Percentiles rank a stretch among this genome's conserved stretches.
Evolutionary conservation across 139 green algal genomes (phyloP).

Genomic region (Coelastrella sp.): DNA sequence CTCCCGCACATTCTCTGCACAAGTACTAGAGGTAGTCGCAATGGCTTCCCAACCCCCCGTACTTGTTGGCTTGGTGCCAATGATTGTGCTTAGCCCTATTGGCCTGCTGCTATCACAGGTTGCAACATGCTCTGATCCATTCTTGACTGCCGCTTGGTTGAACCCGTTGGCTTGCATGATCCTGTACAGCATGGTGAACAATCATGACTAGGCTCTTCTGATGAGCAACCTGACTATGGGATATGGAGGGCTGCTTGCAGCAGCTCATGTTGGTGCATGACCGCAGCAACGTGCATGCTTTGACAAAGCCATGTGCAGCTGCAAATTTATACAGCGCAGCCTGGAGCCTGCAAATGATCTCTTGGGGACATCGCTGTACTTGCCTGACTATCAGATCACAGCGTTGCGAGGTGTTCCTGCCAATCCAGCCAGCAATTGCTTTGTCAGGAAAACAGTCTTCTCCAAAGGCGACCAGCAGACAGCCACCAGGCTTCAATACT

Average conservation of each 20-base stretch:
- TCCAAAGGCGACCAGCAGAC: constrained; percentile 36
- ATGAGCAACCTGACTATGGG: too few species aligned
- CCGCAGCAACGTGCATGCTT: too few species aligned
- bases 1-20: not conserved
- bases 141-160: not conserved
- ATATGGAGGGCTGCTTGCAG: too few species aligned
- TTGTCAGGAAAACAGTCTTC: constrained; percentile 47
- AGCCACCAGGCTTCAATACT: constrained; percentile 31
- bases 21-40: not conserved
- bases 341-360: not conserved
- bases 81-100: not conserved
- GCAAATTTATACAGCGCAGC: not conserved
- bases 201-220: too few species aligned
- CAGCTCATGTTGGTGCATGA: too few species aligned
- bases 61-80: not conserved
- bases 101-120: not conserved
- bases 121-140: not conserved
- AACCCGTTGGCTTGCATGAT: constrained; percentile 34
- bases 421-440: constrained; percentile 25
- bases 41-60: not conserved
- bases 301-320: not conserved
- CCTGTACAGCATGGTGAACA: not conserved
- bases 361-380: not conserved
- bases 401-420: constrained; percentile 5
- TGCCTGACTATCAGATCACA: not conserved